Conservation (phyloP, 2,329 filamentous ascomycete genomes). For the Calonectria henricotiae region DNA sequence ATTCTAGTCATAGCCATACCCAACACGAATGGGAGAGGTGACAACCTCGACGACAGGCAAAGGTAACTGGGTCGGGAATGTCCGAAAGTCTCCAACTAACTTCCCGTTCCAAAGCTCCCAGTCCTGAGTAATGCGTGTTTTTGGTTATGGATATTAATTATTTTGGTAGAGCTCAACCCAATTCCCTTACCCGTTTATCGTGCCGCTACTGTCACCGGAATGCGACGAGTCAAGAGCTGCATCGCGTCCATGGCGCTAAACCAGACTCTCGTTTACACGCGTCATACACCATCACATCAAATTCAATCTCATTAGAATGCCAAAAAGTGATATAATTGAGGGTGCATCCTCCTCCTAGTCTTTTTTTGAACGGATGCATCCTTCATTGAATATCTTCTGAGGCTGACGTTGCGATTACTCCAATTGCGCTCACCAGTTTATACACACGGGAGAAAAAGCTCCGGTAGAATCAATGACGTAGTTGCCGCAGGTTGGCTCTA, state of each 20-base stretch:
- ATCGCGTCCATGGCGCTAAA: neutral
- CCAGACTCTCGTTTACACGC: neutral
- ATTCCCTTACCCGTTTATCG: neutral
- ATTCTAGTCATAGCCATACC: neutral
- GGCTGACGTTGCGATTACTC: neutral
- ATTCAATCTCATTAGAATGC: neutral
- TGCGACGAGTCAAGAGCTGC: conserved; percentile 15
- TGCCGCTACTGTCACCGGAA: neutral
- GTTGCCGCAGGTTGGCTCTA: conserved; percentile 19
- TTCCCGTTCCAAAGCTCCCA: too few species aligned
- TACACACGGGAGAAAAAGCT: conserved; percentile 23
- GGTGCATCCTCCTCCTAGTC: neutral
- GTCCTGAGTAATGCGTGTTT: neutral
- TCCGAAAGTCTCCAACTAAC: conserved; percentile 7
- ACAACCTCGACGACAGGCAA: neutral
- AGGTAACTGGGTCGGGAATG: conserved; percentile 1
- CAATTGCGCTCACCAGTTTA: neutral
- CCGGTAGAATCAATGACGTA: conserved; percentile 35
- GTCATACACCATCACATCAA: conserved; percentile 6
- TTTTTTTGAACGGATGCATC: neutral
- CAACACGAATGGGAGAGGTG: neutral
- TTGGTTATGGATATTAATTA: neutral
- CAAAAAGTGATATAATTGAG: neutral
- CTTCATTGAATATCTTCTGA: neutral
- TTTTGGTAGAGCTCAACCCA: neutral